Evolutionary conservation across 345 rosid genomes (phyloP), one percentile per base, ranked within the genome.

Genomic region (Gossypium bickii): DNA sequence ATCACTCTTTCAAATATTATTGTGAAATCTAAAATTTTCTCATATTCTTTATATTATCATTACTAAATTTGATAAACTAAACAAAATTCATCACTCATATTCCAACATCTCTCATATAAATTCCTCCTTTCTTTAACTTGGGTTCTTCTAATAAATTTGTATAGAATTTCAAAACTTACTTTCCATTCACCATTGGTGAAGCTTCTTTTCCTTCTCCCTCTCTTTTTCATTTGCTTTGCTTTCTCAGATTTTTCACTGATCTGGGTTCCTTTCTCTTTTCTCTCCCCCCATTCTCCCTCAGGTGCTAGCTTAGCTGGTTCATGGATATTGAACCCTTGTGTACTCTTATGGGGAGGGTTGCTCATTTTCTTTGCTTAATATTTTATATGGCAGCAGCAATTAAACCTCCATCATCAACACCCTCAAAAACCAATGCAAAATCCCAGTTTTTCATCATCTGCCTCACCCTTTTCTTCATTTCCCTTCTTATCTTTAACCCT

Each of bases 321-420:
- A 94, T 94, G 97, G 98, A 92, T 94, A 90, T 91, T 89, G 97
- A 89, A 85, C 91, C 95, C 93, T 87, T 92, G 83, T 88, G 94
- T 93, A 85, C 83, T 84, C 84, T 86, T 83, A 92, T 94, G 94
- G 92, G 97, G 95, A 93, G 92, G 97, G 95, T 90, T 84, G 93
- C 90, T 84, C 87, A 69, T 53, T 84, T 89, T 82, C 79, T 80
- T 74, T 80, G 70, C 75, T 83, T 72, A 77, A 86, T 87, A 89
- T 91, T 89, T 4, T 24, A 59, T 25, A 92, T 90, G 98, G 98
- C 97, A 86, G 77, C 90, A 76, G 87, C 72, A 84, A 78, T 68
- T 75, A 57, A 11, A 57, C 13, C 61, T 18, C 25, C 86, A 45
- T 58, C 76, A 49, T 57, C 81, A 55, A 34, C 74, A 53, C 11